phyloP scores from a whole-genome alignment of 345 rosid species.

The Aquilaria sinensis region DNA sequence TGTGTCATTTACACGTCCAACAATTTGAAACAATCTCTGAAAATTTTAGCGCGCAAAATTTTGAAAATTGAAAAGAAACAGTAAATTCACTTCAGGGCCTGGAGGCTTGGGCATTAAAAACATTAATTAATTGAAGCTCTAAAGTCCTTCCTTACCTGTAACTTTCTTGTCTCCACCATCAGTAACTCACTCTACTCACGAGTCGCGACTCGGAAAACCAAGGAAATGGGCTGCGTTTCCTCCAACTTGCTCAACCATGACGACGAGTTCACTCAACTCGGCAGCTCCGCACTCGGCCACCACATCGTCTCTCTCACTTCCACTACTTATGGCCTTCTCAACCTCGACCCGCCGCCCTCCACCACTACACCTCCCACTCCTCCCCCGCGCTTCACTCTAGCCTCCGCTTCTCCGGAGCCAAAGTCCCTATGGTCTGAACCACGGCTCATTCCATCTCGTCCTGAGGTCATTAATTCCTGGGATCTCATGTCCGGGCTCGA shows the following conservation, averaged over 20 bases:
- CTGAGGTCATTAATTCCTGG: constrained; percentile 80
- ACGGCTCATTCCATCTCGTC: constrained; percentile 31
- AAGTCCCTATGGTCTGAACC: constrained; percentile 51
- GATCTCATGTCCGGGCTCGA: constrained; percentile 92
- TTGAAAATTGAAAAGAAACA: constrained; percentile 16
- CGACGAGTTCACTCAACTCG: constrained; percentile 69
- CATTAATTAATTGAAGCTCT: background rate
- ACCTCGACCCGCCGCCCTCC: constrained; percentile 60
- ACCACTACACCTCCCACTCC: constrained; percentile 47
- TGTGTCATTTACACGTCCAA: background rate
- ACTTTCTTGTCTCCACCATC: constrained; percentile 3
- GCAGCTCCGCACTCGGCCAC: constrained; percentile 64
- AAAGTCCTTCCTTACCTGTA: background rate
- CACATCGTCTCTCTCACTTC: constrained; percentile 94
- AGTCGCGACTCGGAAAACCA: background rate
- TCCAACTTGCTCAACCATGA: constrained; percentile 70
- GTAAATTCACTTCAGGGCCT: background rate
- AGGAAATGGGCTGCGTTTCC: constrained; percentile 84
- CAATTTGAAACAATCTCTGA: constrained; percentile 11
- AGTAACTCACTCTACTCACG: background rate
- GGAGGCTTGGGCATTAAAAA: no score
- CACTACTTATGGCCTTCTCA: constrained; percentile 90
- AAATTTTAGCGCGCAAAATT: constrained; percentile 27
- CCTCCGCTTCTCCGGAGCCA: constrained; percentile 33
- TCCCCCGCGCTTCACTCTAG: constrained; percentile 42